These are phyloP conservation scores for Nakaseomyces sp. DNA, from an alignment of 1,139 yeast genomes.

Conservation along the genomic window DNA sequence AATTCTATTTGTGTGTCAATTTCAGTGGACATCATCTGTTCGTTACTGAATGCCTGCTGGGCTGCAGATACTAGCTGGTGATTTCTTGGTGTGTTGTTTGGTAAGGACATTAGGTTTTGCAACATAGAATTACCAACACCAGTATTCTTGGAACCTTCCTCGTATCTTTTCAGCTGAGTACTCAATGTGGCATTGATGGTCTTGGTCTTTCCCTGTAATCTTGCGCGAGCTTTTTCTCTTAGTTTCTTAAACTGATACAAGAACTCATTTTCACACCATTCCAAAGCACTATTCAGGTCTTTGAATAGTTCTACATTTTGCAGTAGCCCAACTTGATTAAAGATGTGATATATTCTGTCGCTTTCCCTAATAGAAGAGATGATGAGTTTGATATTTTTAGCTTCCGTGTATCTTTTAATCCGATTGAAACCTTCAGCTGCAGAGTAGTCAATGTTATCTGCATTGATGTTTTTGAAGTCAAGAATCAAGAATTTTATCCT, in stretches of 20 bases:
- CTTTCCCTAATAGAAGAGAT: slow-evolving; percentile 72
- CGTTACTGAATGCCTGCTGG: slow-evolving; percentile 28
- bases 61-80: slow-evolving; percentile 35
- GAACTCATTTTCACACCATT: slow-evolving; percentile 94
- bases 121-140: slow-evolving; percentile 5
- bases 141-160: slow-evolving; percentile 13
- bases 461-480: slow-evolving; percentile 72
- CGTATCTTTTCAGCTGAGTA: background rate
- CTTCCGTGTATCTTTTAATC: slow-evolving; percentile 66
- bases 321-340: slow-evolving; percentile 68
- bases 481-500: slow-evolving; percentile 63
- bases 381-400: slow-evolving; percentile 61
- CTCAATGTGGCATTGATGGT: background rate
- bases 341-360: slow-evolving; percentile 49
- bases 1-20: slow-evolving; percentile 37
- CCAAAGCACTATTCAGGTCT: slow-evolving; percentile 78
- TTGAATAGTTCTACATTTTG: slow-evolving; percentile 37
- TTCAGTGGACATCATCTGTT: slow-evolving; percentile 31
- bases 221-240: slow-evolving; percentile 22
- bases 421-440: slow-evolving; percentile 95
- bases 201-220: slow-evolving; percentile 10
- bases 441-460: slow-evolving; percentile 72
- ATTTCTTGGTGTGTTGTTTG: slow-evolving; percentile 36
- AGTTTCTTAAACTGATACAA: slow-evolving; percentile 53
- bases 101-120: slow-evolving; percentile 19